phyloP scores from a whole-genome alignment of 2,329 filamentous ascomycete genomes.

The Nothomitra cinnamomea region DNA sequence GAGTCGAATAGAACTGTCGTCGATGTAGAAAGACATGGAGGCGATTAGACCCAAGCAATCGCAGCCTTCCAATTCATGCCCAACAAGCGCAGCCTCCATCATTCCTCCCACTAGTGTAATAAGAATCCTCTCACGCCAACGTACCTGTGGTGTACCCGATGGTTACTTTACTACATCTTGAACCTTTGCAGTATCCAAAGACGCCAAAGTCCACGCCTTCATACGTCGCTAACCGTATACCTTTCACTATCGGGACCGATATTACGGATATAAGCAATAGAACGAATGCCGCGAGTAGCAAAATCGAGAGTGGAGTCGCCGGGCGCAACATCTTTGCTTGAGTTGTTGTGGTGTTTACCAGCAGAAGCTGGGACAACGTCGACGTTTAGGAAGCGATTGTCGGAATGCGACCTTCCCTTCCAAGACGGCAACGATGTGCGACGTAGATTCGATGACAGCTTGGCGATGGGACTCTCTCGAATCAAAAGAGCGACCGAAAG shows the following conservation, averaged over 20 bases:
- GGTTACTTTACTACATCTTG: slow-evolving; percentile 51
- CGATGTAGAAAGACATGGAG: no score
- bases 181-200: slow-evolving; percentile 65
- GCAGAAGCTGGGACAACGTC: neutral
- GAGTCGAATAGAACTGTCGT: no score
- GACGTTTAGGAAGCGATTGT: neutral
- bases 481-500: neutral
- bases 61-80: no score
- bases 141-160: slow-evolving; percentile 77
- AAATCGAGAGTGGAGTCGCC: slow-evolving; percentile 73
- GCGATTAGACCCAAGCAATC: no score
- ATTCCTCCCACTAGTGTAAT: no score
- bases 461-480: neutral
- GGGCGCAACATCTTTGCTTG: slow-evolving; percentile 61
- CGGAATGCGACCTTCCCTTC: neutral
- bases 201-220: slow-evolving; percentile 72
- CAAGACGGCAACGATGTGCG: neutral
- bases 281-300: slow-evolving; percentile 73
- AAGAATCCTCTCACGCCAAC: slow-evolving; percentile 20
- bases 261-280: slow-evolving; percentile 73
- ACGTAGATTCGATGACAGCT: neutral
- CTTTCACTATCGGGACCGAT: slow-evolving; percentile 78
- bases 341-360: neutral
- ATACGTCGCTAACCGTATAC: slow-evolving; percentile 67
- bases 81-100: neutral